Percentiles rank a stretch among this genome's conserved stretches.
Evolutionary conservation across 106 monocot genomes (phyloP).

Genomic region (Phalaenopsis equestris): DNA sequence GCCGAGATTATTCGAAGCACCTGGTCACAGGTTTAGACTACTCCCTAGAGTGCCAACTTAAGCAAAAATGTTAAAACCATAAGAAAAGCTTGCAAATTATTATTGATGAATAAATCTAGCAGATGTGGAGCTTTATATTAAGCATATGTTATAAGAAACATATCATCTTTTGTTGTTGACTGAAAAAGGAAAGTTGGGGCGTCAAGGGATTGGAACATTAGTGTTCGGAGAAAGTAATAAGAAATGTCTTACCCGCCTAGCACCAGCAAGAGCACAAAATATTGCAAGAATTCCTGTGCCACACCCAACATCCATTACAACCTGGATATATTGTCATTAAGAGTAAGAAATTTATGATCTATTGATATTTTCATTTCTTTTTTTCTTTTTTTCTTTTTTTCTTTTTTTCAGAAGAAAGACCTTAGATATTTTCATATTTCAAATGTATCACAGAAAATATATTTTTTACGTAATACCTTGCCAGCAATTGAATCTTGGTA

Average conservation of each 20-base stretch:
- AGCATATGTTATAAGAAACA: not conserved
- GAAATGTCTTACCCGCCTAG: constrained; percentile 50
- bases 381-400: not conserved
- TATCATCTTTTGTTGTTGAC: not conserved
- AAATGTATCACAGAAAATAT: not conserved
- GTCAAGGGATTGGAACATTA: not conserved
- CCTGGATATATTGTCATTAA: constrained; percentile 21
- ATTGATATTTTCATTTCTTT: not conserved
- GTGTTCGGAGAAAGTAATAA: not conserved
- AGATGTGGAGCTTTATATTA: not conserved
- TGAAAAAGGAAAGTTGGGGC: not conserved
- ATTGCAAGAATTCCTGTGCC: constrained; percentile 87
- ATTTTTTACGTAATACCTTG: constrained; percentile 37
- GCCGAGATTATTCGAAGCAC: not conserved
- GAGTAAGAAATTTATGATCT: constrained; percentile 2
- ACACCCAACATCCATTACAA: constrained; percentile 93
- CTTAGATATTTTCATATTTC: not conserved
- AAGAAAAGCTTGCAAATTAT: not conserved
- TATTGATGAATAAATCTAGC: not conserved
- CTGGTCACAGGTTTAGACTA: not conserved
- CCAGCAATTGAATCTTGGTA: constrained; percentile 79
- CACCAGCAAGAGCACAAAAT: constrained; percentile 94
- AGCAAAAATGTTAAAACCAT: not conserved
- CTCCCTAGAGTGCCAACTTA: not conserved
- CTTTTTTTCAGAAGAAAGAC: not conserved